Base-by-base conservation (phyloP, 345 rosid genomes). In the Brassica cretica region DNA sequence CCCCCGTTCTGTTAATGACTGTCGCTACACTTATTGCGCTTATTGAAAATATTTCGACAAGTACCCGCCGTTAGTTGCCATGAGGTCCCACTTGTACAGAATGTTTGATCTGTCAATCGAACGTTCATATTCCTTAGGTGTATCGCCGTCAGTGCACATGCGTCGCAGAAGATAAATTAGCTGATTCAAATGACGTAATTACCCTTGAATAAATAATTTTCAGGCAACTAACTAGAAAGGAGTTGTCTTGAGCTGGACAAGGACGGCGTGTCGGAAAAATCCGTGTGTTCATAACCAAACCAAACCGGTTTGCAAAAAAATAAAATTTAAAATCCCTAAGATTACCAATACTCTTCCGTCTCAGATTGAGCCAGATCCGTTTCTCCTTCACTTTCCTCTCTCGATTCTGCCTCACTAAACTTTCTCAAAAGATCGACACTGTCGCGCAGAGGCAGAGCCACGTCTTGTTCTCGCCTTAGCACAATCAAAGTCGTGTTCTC, bases 191-290 rank as follows among this genome's bases (percentile, higher is more conserved):
- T 29, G 81, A 78, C 76, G 62, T 27, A 41, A n/a, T 0, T 58
- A 78, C 24, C 64, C 3, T 18, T 41, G 5, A 1, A 7, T 62
- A 46, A 35, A 46, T 70, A 51, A 41, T 7, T 35, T 65, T 44
- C 77, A 58, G 77, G 56, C 63, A 68, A 6, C 70, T 25, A 5
- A 10, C 70, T 25, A 5, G 6, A 18, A 10, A 10, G 59, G 30
- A 51, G 74, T 68, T 68, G 78, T 79, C 61, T 53, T 79, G 64
- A 79, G 78, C 82, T 79, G 82, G 82, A 79, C 82, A 79, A 74
- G 71, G 78, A 74, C 66, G 75, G 75, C 75, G 27, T 74, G 82
- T 79, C 78, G 60, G 82, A 62, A 62, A 73, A 1, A 1, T 60
- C 61, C 29, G 6, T 16, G 4, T 27, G 3, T 10, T 2, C 44